Conservation (phyloP, 2,329 filamentous ascomycete genomes). For the Aspergillus calidoustus region DNA sequence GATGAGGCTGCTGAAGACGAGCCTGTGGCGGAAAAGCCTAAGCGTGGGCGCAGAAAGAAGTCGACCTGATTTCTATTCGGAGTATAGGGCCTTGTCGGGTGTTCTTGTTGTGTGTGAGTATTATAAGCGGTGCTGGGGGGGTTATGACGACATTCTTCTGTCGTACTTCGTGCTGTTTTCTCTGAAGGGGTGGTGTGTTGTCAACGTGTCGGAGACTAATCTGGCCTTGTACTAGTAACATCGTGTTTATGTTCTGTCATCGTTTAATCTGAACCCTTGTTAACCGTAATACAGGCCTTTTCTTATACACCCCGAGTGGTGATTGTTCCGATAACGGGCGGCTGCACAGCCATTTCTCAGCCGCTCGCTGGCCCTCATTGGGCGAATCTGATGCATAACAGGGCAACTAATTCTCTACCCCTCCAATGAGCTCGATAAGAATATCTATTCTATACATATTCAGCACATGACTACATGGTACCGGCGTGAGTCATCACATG, state of each 20-base stretch:
- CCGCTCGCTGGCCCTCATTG: not conserved
- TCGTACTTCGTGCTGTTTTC: not conserved
- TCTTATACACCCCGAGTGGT: not conserved
- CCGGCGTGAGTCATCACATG: slow-evolving; percentile 13
- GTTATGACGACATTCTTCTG: slow-evolving; percentile 14
- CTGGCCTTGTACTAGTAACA: slow-evolving; percentile 15
- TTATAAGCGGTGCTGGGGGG: not conserved
- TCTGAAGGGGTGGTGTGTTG: slow-evolving; percentile 28
- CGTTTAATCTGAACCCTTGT: not conserved
- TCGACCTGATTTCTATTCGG: slow-evolving; percentile 14
- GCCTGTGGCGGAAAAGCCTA: slow-evolving; percentile 28
- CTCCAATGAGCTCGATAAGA: slow-evolving; percentile 1
- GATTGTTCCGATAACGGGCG: not conserved
- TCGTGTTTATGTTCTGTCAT: not conserved
- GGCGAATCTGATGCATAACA: slow-evolving; percentile 3
- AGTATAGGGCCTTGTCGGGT: not conserved
- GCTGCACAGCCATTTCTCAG: not conserved
- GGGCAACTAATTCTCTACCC: not conserved
- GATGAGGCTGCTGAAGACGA: slow-evolving; percentile 11
- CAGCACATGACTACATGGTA: slow-evolving; percentile 1
- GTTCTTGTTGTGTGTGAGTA: slow-evolving; percentile 5
- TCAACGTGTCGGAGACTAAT: slow-evolving; percentile 9
- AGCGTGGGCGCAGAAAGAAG: slow-evolving; percentile 32
- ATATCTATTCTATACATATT: not conserved
- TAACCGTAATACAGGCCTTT: not conserved